Evolutionary conservation across 495 filamentous ascomycete species (phyloP), one percentile per base, ranked within the genome.

Genomic region (Hyaloscypha finlandica): DNA sequence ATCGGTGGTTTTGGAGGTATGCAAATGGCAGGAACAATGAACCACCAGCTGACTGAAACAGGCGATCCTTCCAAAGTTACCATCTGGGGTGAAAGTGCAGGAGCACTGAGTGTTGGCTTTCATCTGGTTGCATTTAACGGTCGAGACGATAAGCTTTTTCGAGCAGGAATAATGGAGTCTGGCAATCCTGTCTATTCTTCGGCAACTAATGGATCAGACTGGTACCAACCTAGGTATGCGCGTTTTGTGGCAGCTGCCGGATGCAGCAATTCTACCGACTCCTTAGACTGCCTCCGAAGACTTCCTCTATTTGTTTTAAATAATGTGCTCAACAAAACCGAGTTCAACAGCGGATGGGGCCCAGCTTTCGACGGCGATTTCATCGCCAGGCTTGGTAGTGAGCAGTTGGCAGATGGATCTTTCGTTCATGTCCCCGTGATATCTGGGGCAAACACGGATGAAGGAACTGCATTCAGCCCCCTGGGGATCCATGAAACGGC

Each of bases 21-120:
- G 52, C 79, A 65, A 82, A 86, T 55, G 83, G 74, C 35, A 9
- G 83, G 85, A 25, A 80, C 76, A 8, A 72, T 84, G 37, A 82
- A 82, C 64, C 86, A 86, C 68, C 75, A 83, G 57, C 73, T 87
- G n/a, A 74, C 73, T 6, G 76, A 77, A 53, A 85, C 79, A 5
- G 90, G 85, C 84, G 86, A 93, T 70, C 81, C 85, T 3, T 67
- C 73, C 20, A 78, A 82, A 62, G 85, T 93, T 33, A 94, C 91
- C 0, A 82, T 93, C 16, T 82, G 84, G 68, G 91, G 91, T 11
- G 86, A 92, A 65, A 90, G 86, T 16, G 89, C 90, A 6, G 91
- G 91, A 39, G 90, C 81, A 5, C 85, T 83, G 0, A 81, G 79
- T 63, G 71, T 88, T 8, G 69, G 64, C 14, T 70, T 74, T 16